Base-by-base conservation (phyloP, 75 land plant species). In the Pinus albicaulis region DNA sequence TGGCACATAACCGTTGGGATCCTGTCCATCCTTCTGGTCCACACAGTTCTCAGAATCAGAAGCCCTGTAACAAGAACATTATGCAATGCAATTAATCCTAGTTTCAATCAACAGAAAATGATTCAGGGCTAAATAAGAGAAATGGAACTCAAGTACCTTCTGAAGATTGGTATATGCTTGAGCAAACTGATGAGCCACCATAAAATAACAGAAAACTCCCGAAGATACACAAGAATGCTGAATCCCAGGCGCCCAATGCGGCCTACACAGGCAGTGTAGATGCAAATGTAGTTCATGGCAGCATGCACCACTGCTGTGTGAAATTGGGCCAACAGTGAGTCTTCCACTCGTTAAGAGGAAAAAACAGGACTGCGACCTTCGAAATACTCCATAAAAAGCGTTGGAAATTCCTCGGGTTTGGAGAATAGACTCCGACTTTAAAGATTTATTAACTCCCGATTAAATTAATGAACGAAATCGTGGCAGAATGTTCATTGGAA, bases 21-120 rank as follows among this genome's bases (percentile, higher is more conserved):
- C 71, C 71, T 34, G 38, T n/a, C 16, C 70, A 2, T 66, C 70
- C 44, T 19, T 17, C 71, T 36, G 48, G 23, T 68, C 71, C 71
- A 7, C 48, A 17, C 53, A 38, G 71, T 0, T 44, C 20, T 2
- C 8, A n/a, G n/a, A 68, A 34, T 23, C 38, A 5, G 11, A 0
- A 6, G 3, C 44, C 22, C 71, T 38, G n/a, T 20, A 68, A n/a
- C 52, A 68, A 36, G 11, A 16, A 6, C 71, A 68, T 23, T 7
- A 17, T 36, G 13, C 52, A 68, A 68, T 34, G 10, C 7, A 68
- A 41, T 19, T 20, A 38, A 0, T 16, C 7, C n/a, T 64, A 4
- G 4, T 16, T 64, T 31, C 38, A 20, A n/a, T 11, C 13, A 41
- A 19, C 19, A 19, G 19, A 5, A 65, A 65, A 28, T 28, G 20